These are phyloP conservation scores for Hirschioporus abietinus DNA, from an alignment of 768 basidiomycete species.

Conservation along the genomic window DNA sequence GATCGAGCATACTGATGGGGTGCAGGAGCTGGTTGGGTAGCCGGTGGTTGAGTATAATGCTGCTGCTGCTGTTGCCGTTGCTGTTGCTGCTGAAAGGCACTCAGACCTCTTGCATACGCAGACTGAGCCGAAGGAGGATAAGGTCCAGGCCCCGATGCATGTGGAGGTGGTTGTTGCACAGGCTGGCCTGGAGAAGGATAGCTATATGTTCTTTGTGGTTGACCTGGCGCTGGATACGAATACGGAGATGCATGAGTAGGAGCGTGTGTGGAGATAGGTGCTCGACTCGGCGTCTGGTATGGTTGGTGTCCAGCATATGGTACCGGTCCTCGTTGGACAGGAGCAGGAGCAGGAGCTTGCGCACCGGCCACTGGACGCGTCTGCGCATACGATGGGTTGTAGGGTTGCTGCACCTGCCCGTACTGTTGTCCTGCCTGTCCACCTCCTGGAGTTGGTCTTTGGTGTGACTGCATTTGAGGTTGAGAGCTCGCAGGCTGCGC, in stretches of 20 bases:
- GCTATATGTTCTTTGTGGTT: background rate
- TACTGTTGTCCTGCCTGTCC: background rate
- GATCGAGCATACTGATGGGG: background rate
- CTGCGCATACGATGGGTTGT: background rate
- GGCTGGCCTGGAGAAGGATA: background rate
- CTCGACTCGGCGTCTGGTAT: background rate
- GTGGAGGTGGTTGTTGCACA: background rate
- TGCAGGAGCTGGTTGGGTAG: background rate
- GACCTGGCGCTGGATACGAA: background rate
- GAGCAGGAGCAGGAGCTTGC: background rate
- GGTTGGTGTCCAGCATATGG: background rate
- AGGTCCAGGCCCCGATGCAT: background rate
- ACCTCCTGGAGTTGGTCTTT: background rate
- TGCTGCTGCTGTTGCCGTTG: background rate
- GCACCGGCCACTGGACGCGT: no score
- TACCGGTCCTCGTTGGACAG: background rate
- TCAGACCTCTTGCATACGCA: background rate
- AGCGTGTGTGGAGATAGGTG: background rate
- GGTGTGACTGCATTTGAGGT: background rate
- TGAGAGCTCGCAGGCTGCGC: background rate
- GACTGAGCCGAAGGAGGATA: background rate
- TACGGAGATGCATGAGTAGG: background rate
- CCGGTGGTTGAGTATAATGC: background rate
- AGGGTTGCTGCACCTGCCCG: background rate
- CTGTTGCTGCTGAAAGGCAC: background rate